Conservation (phyloP, 2,329 filamentous ascomycete genomes). For the Immersiporthe knoxdaviesiana region DNA sequence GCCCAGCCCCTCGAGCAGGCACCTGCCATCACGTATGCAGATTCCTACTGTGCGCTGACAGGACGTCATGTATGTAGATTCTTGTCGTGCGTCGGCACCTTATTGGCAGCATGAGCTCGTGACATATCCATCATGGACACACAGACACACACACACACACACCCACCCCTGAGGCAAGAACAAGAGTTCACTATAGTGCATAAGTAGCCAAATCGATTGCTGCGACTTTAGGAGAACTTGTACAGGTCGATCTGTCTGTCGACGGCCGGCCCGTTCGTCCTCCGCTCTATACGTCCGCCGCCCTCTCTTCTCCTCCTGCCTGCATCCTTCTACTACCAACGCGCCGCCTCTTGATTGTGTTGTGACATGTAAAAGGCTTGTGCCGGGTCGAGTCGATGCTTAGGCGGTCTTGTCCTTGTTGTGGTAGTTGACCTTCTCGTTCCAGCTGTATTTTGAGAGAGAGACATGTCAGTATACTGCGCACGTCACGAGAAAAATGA, state of each 20-base stretch:
- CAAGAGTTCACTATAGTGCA: not conserved
- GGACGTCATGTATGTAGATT: too few species aligned
- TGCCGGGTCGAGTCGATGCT: constrained; percentile 31
- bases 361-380: too few species aligned
- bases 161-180: too few species aligned
- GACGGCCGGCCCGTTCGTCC: constrained; percentile 9
- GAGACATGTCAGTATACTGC: not conserved
- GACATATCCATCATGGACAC: too few species aligned
- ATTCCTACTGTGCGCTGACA: too few species aligned
- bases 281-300: constrained; percentile 20
- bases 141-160: too few species aligned
- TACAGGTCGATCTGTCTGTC: constrained; percentile 33
- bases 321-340: constrained; percentile 1
- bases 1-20: too few species aligned
- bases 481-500: not conserved
- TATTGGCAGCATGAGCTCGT: too few species aligned
- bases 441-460: constrained; percentile 69
- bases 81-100: too few species aligned
- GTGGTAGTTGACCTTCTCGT: constrained; percentile 94
- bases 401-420: constrained; percentile 77
- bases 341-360: not conserved
- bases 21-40: too few species aligned
- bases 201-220: constrained; percentile 29
- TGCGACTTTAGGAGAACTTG: constrained; percentile 38
- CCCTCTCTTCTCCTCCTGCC: not conserved